These are phyloP conservation scores for Epichloe bromicola DNA, from an alignment of 2,329 filamentous ascomycete species.

Conservation along the genomic window DNA sequence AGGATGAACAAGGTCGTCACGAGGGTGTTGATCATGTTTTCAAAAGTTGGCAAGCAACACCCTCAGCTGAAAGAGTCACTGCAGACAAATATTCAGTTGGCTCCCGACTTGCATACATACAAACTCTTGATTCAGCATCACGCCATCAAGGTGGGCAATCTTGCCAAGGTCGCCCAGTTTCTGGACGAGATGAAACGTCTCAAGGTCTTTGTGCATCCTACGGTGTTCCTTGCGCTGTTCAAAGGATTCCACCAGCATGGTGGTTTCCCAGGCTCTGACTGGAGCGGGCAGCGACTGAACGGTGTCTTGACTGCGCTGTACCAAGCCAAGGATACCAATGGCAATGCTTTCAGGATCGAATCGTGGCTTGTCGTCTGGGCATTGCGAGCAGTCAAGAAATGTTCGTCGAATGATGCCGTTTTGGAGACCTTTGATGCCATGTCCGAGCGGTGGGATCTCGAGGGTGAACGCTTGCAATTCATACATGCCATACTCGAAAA, in stretches of 20 bases:
- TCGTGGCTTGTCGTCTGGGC: constrained; percentile 49
- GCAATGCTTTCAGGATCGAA: constrained; percentile 37
- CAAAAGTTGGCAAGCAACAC: constrained; percentile 38
- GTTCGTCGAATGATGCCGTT: constrained; percentile 37
- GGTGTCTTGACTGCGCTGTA: constrained; percentile 55
- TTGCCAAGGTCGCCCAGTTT: constrained; percentile 56
- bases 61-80: constrained; percentile 37
- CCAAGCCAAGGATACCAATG: constrained; percentile 33
- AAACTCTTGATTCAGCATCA: constrained; percentile 67
- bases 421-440: constrained; percentile 41
- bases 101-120: constrained; percentile 69
- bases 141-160: constrained; percentile 52
- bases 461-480: constrained; percentile 27
- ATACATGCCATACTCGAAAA: constrained; percentile 33
- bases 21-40: constrained; percentile 44
- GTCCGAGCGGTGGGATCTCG: constrained; percentile 33
- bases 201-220: constrained; percentile 55
- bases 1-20: constrained; percentile 36
- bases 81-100: constrained; percentile 52
- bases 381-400: constrained; percentile 50
- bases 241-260: constrained; percentile 71
- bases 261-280: constrained; percentile 47
- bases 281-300: constrained; percentile 59
- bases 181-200: constrained; percentile 70
- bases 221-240: constrained; percentile 70